Base-by-base conservation (phyloP, 2,329 filamentous ascomycete genomes). In the Diaporthe ilicicola region DNA sequence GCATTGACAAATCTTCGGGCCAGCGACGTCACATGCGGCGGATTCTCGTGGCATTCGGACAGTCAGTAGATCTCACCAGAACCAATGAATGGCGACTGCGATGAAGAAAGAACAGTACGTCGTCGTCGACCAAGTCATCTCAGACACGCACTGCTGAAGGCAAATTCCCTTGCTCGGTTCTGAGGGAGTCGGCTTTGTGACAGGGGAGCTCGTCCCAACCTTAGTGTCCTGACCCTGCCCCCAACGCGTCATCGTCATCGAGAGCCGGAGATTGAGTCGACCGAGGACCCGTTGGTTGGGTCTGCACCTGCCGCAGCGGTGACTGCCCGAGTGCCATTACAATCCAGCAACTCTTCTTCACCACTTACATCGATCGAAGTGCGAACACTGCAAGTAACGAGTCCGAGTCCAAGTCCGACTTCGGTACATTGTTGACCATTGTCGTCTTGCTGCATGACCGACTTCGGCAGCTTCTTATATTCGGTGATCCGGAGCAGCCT, bases 231-330 rank as follows among this genome's bases (percentile, higher is more conserved):
- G 55, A 59, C 19, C 44, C 39, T 9, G 7, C 9, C 22, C 5
- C 53, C 29, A 50, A 50, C 34, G n/a, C n/a, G 32, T 34, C 56
- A 61, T 46, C 56, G 65, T 68, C 65, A 68, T 68, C 65, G 29
- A 59, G 42, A 27, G 17, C 53, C 53, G 53, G 53, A 50, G 42
- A 39, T 59, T 27, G 54, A 55, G 32, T 50, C 65, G 65, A 55
- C 53, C 42, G 65, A 56, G 15, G 24, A 2, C 39, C 65, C 64
- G 39, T 46, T 22, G 27, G 24, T 15, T 24, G 19, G 2, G 22
- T 34, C 32, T 34, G 9, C 32, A 15, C 10, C 50, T 19, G 5
- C 29, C 48, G 59, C 24, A 19, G 24, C 55, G 19, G 19, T 51
- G 24, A 39, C 50, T 19, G n/a, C 56, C 46, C 56, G 39, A 44